A percentile compares a stretch with the other conserved stretches of the same genome.
Conservation (phyloP, 129 eudicot genomes). For the Artemisia tridentata region DNA sequence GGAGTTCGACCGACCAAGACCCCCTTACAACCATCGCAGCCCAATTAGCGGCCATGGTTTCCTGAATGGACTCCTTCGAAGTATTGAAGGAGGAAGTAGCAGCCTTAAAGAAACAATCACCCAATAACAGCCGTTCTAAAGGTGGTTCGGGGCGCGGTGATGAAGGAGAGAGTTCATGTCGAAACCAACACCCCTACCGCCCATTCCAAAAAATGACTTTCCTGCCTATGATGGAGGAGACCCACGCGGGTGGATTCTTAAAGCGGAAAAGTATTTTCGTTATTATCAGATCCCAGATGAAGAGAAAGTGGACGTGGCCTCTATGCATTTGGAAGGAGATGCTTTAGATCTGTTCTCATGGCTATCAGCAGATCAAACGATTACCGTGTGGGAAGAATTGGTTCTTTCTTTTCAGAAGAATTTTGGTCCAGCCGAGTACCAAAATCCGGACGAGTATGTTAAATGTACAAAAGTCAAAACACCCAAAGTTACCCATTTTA, state of each 20-base stretch:
- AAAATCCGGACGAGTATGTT: too few species aligned
- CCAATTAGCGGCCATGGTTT: not conserved
- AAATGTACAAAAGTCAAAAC: too few species aligned
- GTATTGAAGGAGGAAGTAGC: constrained; percentile 4
- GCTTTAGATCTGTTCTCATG: constrained; percentile 17
- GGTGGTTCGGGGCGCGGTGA: too few species aligned
- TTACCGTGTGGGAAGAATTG: not conserved
- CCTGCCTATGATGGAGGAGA: constrained; percentile 8
- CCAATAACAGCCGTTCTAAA: not conserved
- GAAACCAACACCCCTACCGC: not conserved
- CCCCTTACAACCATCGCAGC: not conserved
- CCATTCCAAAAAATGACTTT: not conserved
- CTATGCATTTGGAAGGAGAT: constrained; percentile 24
- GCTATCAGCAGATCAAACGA: constrained; percentile 2
- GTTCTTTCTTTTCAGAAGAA: too few species aligned
- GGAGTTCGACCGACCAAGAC: not conserved
- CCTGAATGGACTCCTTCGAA: not conserved
- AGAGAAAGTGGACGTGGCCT: constrained; percentile 17
- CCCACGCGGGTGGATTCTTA: constrained; percentile 17
- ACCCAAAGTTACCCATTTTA: too few species aligned
- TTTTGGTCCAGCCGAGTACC: too few species aligned
- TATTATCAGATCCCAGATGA: constrained; percentile 17
- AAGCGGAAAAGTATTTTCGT: constrained; percentile 21
- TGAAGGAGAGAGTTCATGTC: not conserved
- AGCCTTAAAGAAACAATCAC: not conserved